phyloP scores from a whole-genome alignment of 768 basidiomycete genomes.

The Boletus rubropictus region DNA sequence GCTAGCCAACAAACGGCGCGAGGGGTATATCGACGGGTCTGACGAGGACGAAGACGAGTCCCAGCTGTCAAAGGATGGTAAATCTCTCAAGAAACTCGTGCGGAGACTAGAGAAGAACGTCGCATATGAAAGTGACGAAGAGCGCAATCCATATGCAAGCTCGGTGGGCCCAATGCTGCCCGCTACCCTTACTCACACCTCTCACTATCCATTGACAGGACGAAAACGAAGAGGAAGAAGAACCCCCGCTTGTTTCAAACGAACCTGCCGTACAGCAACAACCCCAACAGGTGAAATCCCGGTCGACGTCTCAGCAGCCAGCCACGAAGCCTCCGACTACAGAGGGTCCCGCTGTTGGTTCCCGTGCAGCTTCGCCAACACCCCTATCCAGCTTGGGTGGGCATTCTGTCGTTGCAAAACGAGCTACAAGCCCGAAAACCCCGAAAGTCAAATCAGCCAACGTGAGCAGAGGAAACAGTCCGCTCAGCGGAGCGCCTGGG shows the following conservation, averaged over 20 bases:
- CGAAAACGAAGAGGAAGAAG: constrained; percentile 75
- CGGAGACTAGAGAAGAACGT: constrained; percentile 77
- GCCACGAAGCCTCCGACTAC: constrained; percentile 30
- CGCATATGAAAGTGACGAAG: constrained; percentile 78
- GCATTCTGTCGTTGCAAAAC: constrained; percentile 74
- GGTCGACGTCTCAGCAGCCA: constrained; percentile 37
- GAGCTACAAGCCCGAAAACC: constrained; percentile 76
- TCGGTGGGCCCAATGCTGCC: constrained; percentile 44
- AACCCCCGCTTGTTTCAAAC: constrained; percentile 37
- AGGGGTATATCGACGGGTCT: constrained; percentile 65
- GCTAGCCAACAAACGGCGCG: constrained; percentile 66
- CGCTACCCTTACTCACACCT: neutral
- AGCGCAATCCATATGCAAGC: constrained; percentile 73
- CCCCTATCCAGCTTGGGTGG: constrained; percentile 57
- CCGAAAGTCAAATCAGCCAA: constrained; percentile 49
- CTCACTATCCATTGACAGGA: constrained; percentile 34
- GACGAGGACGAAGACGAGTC: constrained; percentile 66
- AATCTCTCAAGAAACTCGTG: constrained; percentile 82
- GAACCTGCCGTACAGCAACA: constrained; percentile 40
- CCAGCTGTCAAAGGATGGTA: constrained; percentile 61
- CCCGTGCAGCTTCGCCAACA: constrained; percentile 52
- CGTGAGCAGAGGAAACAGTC: constrained; percentile 53
- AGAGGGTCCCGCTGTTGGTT: constrained; percentile 30
- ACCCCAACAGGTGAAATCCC: constrained; percentile 42
- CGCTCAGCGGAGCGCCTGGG: constrained; percentile 36